Evolutionary conservation across 257 asterid species (phyloP), one percentile per base, ranked within the genome.

Genomic region (Verbena officinalis): DNA sequence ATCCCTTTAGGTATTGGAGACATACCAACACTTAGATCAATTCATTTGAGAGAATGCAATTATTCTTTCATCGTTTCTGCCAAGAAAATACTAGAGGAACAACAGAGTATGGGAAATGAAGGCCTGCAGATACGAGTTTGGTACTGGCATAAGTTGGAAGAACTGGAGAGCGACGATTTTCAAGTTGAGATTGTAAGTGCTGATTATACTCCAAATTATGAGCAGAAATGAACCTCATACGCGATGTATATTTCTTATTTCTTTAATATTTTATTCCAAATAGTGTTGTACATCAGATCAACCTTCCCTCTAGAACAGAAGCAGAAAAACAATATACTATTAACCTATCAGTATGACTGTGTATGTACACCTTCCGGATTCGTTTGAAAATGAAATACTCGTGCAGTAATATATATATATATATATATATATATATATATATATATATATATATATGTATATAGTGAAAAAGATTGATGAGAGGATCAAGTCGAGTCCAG

Each of bases 401-500:
- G 15, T 21, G 42, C 48, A 45, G 36, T 8, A 43, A 55, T 46
- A 52, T 2, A 14, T 7, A 16, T 5, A 46, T n/a, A 45, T 22
- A 11, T 23, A 49, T 11, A 13, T 24, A 43, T 7, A 14, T 24
- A 52, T 2, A 27, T 22, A 11, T 23, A 49, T 11, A 13, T 24
- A 43, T 7, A 14, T 24, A 52, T 2, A 27, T n/a, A 45, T 22
- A 11, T 23, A 49, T 11, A 13, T 24, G 36, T 7, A 14, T 24
- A 52, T 2, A 27, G 33, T 27, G 33, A 27, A 17, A 36, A 14
- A 53, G 24, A 72, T 13, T 1, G 20, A 15, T 7, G 48, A 38
- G 56, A 36, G 40, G 40, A 71, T 78, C 81, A 86, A 38, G 73
- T 48, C 27, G 78, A 52, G 20, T 73, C 79, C 27, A 57, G 79